Conservation (phyloP, 1,284 basidiomycete genomes). For the Trametes polyzona region DNA sequence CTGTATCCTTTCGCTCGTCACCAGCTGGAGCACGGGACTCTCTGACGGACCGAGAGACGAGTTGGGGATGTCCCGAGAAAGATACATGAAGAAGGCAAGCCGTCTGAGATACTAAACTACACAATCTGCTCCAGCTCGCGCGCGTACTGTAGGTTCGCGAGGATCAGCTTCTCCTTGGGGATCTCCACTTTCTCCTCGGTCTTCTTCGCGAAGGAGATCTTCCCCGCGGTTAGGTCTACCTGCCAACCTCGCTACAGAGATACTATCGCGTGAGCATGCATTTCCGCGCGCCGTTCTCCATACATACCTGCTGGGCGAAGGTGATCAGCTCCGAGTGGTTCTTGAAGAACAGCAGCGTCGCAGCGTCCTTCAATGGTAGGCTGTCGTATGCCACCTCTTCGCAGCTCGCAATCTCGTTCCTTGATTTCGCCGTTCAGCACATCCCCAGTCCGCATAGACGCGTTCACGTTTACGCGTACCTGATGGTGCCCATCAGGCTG, state of each 20-base stretch:
- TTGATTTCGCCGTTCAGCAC: constrained; percentile 33
- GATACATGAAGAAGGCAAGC: constrained; percentile 21
- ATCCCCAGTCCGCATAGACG: too few species aligned
- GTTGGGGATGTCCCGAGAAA: background rate
- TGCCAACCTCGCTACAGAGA: constrained; percentile 69
- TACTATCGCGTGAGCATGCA: background rate
- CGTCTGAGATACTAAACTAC: constrained; percentile 45
- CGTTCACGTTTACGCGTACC: constrained; percentile 50
- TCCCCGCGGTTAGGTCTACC: constrained; percentile 62
- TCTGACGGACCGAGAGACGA: background rate
- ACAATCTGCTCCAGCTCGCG: constrained; percentile 90
- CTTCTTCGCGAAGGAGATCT: constrained; percentile 70
- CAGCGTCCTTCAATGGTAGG: constrained; percentile 86
- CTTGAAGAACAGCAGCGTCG: constrained; percentile 87
- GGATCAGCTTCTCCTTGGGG: constrained; percentile 80
- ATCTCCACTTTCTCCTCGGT: constrained; percentile 80
- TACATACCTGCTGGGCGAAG: constrained; percentile 76
- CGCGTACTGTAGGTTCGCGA: constrained; percentile 76
- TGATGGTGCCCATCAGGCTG: constrained; percentile 90
- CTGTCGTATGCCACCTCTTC: constrained; percentile 90
- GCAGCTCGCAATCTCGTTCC: constrained; percentile 93
- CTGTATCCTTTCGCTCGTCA: background rate
- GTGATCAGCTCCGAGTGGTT: constrained; percentile 73
- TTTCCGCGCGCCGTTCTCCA: background rate
- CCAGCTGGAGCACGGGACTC: background rate